Evolutionary conservation across 2,329 filamentous ascomycete species (phyloP), one percentile per base, ranked within the genome.

Genomic region (Xylariaceae sp.): DNA sequence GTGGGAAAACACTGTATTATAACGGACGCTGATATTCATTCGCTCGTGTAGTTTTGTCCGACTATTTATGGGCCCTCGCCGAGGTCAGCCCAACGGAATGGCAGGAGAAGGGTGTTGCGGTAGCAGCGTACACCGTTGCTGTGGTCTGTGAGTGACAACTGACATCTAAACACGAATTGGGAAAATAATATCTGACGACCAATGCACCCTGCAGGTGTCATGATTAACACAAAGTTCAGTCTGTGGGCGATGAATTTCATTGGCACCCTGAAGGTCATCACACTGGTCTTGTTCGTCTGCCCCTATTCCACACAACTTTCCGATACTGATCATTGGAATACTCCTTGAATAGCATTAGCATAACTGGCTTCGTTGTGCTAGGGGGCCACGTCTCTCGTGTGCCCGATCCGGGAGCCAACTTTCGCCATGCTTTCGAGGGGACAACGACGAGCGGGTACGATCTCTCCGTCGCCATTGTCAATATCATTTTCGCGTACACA

Each of bases 31-130:
- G 22, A 28, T 28, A 7, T 7, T 7, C 22, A 28, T 5, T 7
- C 41, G n/a, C 39, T 56, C 17, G 45, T 41, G 6, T 50, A 76
- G 83, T 88, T 0, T 66, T 87, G 22, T 80, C 85, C 0, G 71
- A 79, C 38, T 89, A 89, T 57, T 64, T 88, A 0, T 89, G 81
- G 67, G 74, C 75, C 9, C 81, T 84, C 41, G 76, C 72, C 1
- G 79, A 75, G 0, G 64, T 71, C 0, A 68, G 66, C 0, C 78
- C 81, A 0, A 77, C 77, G 0, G 69, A 73, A n/a, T 89, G 85
- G 86, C 73, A 88, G 60, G 65, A 80, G 47, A 88, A 88, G 62
- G 86, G 84, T 1, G 79, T 88, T 2, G 86, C 86, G 0, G 69
- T 88, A 19, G 84, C 81, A 1, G 79, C 76, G 0, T 88, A 87